Percentiles rank a stretch among this genome's conserved stretches.
phyloP scores from a whole-genome alignment of 495 filamentous ascomycete species.

The Penicillium dipodomyicola region DNA sequence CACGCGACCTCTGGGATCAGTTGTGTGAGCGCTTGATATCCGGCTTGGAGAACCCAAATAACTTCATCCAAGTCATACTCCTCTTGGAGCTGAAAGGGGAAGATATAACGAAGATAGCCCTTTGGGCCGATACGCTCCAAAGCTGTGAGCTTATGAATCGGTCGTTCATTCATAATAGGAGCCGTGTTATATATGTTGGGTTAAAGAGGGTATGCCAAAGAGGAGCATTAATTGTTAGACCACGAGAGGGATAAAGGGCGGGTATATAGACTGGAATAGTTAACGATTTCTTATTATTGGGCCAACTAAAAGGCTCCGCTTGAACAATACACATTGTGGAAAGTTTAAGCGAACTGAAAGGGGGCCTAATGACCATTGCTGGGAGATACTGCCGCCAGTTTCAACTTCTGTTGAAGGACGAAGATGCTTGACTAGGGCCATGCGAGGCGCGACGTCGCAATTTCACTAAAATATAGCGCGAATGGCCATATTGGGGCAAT shows the following conservation, averaged over 20 bases:
- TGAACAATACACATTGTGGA: too few relatives aligned
- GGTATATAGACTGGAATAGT: background rate
- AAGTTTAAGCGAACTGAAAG: too few relatives aligned
- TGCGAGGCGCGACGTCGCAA: background rate
- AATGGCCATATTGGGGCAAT: background rate
- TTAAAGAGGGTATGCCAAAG: background rate
- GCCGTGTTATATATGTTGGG: constrained; percentile 10
- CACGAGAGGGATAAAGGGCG: background rate
- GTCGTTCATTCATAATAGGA: constrained; percentile 3
- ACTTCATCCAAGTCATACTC: constrained; percentile 29
- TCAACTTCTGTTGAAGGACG: too few relatives aligned
- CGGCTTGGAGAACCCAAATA: constrained; percentile 23
- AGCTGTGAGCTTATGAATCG: constrained; percentile 24
- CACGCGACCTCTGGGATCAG: constrained; percentile 30
- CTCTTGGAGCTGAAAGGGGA: constrained; percentile 26
- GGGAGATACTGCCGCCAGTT: too few relatives aligned
- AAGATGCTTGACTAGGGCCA: background rate
- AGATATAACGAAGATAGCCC: constrained; percentile 33
- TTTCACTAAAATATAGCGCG: background rate
- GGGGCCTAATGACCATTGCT: too few relatives aligned
- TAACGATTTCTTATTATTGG: too few relatives aligned
- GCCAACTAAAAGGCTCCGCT: too few relatives aligned
- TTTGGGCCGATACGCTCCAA: constrained; percentile 39
- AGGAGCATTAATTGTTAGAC: too few relatives aligned
- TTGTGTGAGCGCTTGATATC: constrained; percentile 27